Evolutionary conservation across 2,329 filamentous ascomycete species (phyloP).

Genomic region (Aureobasidium zeae): DNA sequence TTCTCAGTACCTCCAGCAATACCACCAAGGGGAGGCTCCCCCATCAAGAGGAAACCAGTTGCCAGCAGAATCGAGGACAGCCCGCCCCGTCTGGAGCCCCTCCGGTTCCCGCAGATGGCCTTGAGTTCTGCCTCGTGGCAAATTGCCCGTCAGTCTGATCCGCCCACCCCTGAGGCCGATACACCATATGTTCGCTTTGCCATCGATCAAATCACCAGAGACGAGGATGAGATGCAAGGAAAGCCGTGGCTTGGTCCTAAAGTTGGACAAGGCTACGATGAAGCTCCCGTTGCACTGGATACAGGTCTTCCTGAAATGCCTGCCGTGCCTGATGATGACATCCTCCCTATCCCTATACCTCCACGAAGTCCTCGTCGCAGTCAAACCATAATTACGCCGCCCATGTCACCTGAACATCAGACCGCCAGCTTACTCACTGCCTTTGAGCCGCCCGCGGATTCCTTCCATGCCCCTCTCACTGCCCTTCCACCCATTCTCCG

Average conservation of each 20-base stretch:
- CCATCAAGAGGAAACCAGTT: constrained; percentile 27
- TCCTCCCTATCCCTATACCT: constrained; percentile 4
- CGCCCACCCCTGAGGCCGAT: constrained; percentile 66
- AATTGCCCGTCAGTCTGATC: constrained; percentile 28
- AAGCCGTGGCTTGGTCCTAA: constrained; percentile 9
- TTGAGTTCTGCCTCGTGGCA: constrained; percentile 26
- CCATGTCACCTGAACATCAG: constrained; percentile 18
- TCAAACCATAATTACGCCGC: neutral
- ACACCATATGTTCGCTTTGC: constrained; percentile 84
- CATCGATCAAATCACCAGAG: constrained; percentile 73
- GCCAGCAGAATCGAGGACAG: constrained; percentile 25
- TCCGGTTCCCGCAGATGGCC: constrained; percentile 8
- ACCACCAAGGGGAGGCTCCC: constrained; percentile 13
- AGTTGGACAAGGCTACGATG: neutral
- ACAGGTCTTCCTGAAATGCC: neutral
- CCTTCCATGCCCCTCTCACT: constrained; percentile 40
- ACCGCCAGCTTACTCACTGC: constrained; percentile 24
- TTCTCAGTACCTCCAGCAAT: constrained; percentile 14
- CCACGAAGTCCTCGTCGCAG: constrained; percentile 6
- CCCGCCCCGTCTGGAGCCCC: constrained; percentile 14
- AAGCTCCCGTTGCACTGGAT: neutral
- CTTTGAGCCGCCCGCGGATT: constrained; percentile 22
- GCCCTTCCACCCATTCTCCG: constrained; percentile 66
- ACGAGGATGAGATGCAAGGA: constrained; percentile 47
- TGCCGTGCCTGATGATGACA: constrained; percentile 4